Percentiles rank a stretch among this genome's conserved stretches.
Conservation (phyloP, 352 stramenopile genomes). For the Pythium inflatum region DNA sequence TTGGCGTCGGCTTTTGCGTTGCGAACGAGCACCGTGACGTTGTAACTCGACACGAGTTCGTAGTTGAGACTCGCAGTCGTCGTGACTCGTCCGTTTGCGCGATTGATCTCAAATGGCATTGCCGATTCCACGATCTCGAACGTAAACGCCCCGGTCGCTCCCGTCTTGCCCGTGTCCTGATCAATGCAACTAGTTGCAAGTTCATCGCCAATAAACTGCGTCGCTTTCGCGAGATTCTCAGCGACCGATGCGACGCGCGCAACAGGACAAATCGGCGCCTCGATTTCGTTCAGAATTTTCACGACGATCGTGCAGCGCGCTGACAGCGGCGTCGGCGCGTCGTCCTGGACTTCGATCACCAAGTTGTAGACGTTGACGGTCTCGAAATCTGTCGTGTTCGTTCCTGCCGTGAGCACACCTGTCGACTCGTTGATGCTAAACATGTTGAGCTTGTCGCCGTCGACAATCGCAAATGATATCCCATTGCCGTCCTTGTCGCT, state of each 20-base stretch:
- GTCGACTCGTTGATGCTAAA: constrained; percentile 55
- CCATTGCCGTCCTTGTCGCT: constrained; percentile 46
- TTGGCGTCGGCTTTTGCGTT: constrained; percentile 37
- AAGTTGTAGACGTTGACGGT: constrained; percentile 40
- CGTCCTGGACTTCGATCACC: constrained; percentile 48
- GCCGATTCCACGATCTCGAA: constrained; percentile 45
- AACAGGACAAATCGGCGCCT: constrained; percentile 29
- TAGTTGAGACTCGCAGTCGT: constrained; percentile 33
- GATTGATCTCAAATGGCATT: constrained; percentile 28
- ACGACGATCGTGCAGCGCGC: constrained; percentile 42
- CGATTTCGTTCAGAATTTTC: constrained; percentile 53
- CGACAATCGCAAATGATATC: constrained; percentile 46
- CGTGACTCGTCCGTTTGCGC: constrained; percentile 31
- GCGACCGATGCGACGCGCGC: constrained; percentile 9
- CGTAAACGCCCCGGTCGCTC: constrained; percentile 30
- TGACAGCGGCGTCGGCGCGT: constrained; percentile 41
- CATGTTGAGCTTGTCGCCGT: constrained; percentile 43
- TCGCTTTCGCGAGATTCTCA: constrained; percentile 34
- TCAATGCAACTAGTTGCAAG: constrained; percentile 53
- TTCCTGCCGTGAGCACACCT: constrained; percentile 44
- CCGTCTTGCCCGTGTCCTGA: constrained; percentile 40
- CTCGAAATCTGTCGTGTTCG: constrained; percentile 55
- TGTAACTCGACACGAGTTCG: constrained; percentile 34
- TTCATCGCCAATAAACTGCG: constrained; percentile 34
- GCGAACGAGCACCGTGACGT: constrained; percentile 36